These are phyloP conservation scores for Trametes elegans DNA, from an alignment of 768 basidiomycete species.

Conservation along the genomic window DNA sequence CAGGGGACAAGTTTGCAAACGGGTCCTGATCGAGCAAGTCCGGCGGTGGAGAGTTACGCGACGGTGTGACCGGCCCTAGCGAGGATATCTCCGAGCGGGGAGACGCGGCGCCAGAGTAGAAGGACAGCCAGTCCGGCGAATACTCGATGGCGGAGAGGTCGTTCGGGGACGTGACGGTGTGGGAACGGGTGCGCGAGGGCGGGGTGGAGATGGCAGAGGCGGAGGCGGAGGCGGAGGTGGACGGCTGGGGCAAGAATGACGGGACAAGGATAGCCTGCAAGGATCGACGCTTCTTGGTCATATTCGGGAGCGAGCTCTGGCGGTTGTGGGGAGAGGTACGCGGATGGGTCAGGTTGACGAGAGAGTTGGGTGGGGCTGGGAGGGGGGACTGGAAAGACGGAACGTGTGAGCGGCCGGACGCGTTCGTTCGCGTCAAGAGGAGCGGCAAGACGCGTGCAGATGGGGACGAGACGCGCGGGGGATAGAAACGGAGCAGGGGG, in stretches of 20 bases:
- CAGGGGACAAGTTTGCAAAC: constrained; percentile 57
- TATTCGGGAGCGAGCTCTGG: constrained; percentile 23
- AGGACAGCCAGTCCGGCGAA: constrained; percentile 21
- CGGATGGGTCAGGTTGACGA: constrained; percentile 1
- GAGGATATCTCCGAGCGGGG: constrained; percentile 15
- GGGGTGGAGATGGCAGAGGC: constrained; percentile 2
- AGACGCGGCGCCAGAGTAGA: constrained; percentile 16
- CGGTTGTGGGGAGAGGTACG: constrained; percentile 7
- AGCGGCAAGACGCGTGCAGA: constrained; percentile 11
- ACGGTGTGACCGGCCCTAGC: constrained; percentile 16
- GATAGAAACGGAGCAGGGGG: background rate
- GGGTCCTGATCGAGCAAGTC: constrained; percentile 69
- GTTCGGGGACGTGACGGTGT: constrained; percentile 25
- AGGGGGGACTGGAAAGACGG: constrained; percentile 8
- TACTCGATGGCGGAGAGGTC: constrained; percentile 23
- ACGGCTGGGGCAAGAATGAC: constrained; percentile 38
- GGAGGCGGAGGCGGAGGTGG: constrained; percentile 11
- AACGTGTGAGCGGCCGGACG: constrained; percentile 3
- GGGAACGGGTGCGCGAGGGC: constrained; percentile 16
- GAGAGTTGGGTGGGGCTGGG: background rate
- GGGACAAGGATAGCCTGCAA: constrained; percentile 51
- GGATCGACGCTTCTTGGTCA: constrained; percentile 52
- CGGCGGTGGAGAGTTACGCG: constrained; percentile 31
- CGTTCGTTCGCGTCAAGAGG: constrained; percentile 15
- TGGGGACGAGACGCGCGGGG: constrained; percentile 6